Evolutionary conservation across 129 eudicot genomes (phyloP), one percentile per base, ranked within the genome.

Genomic region (Gnaphalium uliginosum): DNA sequence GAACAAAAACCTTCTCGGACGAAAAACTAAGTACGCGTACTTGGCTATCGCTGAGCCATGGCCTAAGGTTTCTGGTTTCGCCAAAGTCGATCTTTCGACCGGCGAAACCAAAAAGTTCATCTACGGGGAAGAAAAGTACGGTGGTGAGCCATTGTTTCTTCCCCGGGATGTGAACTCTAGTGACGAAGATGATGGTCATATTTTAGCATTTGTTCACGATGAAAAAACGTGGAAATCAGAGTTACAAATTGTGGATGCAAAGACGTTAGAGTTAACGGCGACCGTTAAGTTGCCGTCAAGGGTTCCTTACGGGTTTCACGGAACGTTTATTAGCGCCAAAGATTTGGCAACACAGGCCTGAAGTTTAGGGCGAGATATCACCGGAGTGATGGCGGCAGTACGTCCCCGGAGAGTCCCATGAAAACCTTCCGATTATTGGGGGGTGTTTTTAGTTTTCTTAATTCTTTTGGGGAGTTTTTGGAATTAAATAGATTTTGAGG

Each of bases 21-120:
- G 87, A 41, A 86, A 80, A 71, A 53, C 87, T 1, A 68, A 72
- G 53, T 86, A n/a, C 56, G 90, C 90, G 0, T 86, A 86, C 24
- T 81, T 86, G 1, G 90, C 90, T 6, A 80, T 86, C 25, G 87
- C 90, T 10, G 90, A 86, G 54, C 90, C 90, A 1, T 86, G 90
- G 90, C 90, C 90, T 1, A 86, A 86, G 57, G 90, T 86, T 6
- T 86, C 87, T 1, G 90, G 90, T 62, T 86, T 86, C 58, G 90
- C 90, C 1, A 86, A 86, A 65, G 90, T 86, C 9, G 87, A 86
- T 58, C 80, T 86, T 1, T 51, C 73, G 1, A 83, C 77, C 4
- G 90, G 90, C 25, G 77, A 86, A 14, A 81, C 76, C 17, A 66
- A 80, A 9, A 86, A 86, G 21, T 83, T 83, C 8, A 21, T 69